Evolutionary conservation across 371 early-diverging fungal genomes (phyloP).

Genomic region (Mucor piriformis): DNA sequence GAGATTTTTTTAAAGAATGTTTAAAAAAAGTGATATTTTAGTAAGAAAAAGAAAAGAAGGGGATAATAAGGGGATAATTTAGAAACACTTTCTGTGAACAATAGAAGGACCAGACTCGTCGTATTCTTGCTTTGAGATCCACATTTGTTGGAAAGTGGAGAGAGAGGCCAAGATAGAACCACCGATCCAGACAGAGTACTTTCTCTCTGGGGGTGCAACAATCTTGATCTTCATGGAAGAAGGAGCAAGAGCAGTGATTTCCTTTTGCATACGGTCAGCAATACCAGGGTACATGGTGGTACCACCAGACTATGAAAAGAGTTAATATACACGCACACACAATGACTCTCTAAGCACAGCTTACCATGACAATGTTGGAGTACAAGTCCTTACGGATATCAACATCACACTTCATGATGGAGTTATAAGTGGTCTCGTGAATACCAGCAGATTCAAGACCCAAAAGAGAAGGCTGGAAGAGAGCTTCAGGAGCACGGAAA

Average conservation of each 20-base stretch:
- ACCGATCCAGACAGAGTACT: conserved; percentile 99
- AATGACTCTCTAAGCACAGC: neutral
- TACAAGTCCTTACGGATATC: conserved; percentile 98
- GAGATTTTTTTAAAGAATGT: neutral
- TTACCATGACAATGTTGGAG: conserved; percentile 91
- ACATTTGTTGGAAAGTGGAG: conserved; percentile 98
- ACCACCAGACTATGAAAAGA: conserved; percentile 60
- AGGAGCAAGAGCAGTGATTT: conserved; percentile 97
- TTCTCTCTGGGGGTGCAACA: conserved; percentile 99
- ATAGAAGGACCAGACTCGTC: conserved; percentile 97
- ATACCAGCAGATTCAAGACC: conserved; percentile 94
- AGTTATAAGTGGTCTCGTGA: conserved; percentile 95
- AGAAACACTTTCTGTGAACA: conserved; percentile 99
- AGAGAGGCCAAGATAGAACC: conserved; percentile 99
- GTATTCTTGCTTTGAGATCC: conserved; percentile 97
- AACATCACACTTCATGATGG: conserved; percentile 98
- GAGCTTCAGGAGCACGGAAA: conserved; percentile 98
- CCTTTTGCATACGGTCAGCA: conserved; percentile 97
- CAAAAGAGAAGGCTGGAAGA: conserved; percentile 98
- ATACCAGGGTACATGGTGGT: conserved; percentile 96
- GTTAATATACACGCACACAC: neutral
- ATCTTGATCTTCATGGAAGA: conserved; percentile 99
- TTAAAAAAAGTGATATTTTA: neutral
- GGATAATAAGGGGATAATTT: conserved; percentile 37
- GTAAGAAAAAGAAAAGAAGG: neutral